A percentile compares a stretch with the other conserved stretches of the same genome.
These are phyloP conservation scores for Raphanus raphanistrum DNA, from an alignment of 345 rosid species.

Conservation along the genomic window DNA sequence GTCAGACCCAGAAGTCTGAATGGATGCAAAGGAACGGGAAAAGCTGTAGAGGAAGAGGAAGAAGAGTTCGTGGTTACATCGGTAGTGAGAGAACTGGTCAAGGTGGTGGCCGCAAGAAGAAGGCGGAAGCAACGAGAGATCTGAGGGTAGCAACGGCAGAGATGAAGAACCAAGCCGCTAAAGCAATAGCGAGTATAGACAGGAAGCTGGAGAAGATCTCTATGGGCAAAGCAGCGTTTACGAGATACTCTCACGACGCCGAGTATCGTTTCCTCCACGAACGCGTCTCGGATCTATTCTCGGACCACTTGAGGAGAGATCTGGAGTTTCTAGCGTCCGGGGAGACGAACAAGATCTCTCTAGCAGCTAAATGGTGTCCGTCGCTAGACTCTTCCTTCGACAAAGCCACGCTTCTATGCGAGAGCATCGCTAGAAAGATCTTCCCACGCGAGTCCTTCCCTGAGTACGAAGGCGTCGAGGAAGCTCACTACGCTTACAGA, in stretches of 20 bases:
- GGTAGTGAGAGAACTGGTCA: neutral
- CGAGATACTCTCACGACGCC: conserved; percentile 45
- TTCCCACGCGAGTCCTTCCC: conserved; percentile 49
- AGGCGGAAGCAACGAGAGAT: conserved; percentile 12
- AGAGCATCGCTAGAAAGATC: conserved; percentile 54
- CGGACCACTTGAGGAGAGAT: conserved; percentile 40
- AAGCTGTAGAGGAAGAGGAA: neutral
- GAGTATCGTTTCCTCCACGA: conserved; percentile 54
- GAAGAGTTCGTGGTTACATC: neutral
- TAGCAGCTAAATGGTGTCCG: conserved; percentile 79
- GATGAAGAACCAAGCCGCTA: conserved; percentile 34
- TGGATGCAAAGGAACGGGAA: conserved; percentile 38
- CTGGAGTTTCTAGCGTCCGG: conserved; percentile 37
- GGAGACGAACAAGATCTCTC: conserved; percentile 43
- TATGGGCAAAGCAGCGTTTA: conserved; percentile 45
- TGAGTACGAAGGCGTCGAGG: conserved; percentile 59
- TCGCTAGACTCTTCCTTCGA: conserved; percentile 66
- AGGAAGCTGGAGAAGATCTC: conserved; percentile 42
- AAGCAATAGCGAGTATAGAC: conserved; percentile 45
- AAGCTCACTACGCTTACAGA: conserved; percentile 63
- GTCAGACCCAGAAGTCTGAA: conserved; percentile 45
- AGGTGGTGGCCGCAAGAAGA: neutral
- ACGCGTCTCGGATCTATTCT: conserved; percentile 54
- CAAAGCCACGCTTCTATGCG: conserved; percentile 50
- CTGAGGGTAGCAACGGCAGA: conserved; percentile 22